Base-by-base conservation (phyloP, 768 basidiomycete genomes). In the Royoungia palumana region DNA sequence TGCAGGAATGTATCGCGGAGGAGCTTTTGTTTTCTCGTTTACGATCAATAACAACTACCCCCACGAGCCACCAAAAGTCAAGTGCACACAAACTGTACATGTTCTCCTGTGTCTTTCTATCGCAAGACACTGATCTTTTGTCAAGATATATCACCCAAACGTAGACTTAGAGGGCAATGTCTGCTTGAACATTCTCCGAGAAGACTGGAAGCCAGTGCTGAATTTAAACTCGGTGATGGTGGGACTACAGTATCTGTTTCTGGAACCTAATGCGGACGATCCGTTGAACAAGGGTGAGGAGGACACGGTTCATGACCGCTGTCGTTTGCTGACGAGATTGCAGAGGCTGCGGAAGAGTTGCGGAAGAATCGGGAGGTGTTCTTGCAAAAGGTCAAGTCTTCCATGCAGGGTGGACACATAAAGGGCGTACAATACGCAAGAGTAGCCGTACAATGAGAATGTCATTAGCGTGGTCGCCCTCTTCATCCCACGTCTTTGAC, bases 171-270 rank as follows among this genome's bases (percentile, higher is more conserved):
- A 97, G 65, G 96, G 96, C 38, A 98, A 98, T 59, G 95, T 99
- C 39, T 99, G 96, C 75, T 70, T 99, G 60, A 98, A 98, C 71
- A 97, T 98, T 66, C 80, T 98, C 50, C 83, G 96, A 66, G 96
- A 99, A 75, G 96, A 99, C 72, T 99, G 96, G 96, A 99, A 99
- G 65, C 96, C 96, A 6, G 96, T 99, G 4, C 75, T 99, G 37
- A 98, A 97, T 70, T 77, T 99, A 44, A 97, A 94, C 67, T 91
- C 94, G 25, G 92, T 99, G 55, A 95, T 98, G 92, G 91, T 98
- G 51, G 96, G 96, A 30, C 70, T 99, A 48, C 96, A 99, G 68
- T 99, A 97, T 64, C 80, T 99, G 44, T 99, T 99, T 79, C 76
- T 99, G 49, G 96, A 99, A 70, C 96, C 96, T 13, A 99, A 99